These are phyloP conservation scores for Scutellaria minor DNA, from an alignment of 257 asterid species.

Conservation along the genomic window DNA sequence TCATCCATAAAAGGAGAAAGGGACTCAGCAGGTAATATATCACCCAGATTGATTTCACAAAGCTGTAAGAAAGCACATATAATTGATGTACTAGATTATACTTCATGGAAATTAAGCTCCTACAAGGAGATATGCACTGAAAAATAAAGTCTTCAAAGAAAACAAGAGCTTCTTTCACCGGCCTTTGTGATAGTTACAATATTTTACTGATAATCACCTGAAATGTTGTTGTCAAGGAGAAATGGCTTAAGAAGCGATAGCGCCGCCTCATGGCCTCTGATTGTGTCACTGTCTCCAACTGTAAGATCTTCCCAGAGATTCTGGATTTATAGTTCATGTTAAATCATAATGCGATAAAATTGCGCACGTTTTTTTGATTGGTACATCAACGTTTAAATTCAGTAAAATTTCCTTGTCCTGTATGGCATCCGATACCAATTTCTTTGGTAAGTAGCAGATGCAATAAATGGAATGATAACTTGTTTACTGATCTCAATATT, in stretches of 20 bases:
- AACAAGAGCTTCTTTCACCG: conserved; percentile 23
- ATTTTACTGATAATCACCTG: conserved; percentile 56
- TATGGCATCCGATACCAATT: neutral
- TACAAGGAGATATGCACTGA: neutral
- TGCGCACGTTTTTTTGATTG: neutral
- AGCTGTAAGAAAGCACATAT: conserved; percentile 53
- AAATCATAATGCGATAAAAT: conserved; percentile 29
- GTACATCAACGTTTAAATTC: neutral
- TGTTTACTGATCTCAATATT: neutral
- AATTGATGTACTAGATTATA: conserved; percentile 18
- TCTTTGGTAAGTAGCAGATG: conserved; percentile 15
- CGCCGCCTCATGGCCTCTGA: conserved; percentile 90
- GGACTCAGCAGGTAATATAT: conserved; percentile 67
- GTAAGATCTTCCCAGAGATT: conserved; percentile 80
- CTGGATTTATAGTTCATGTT: conserved; percentile 53
- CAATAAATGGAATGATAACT: neutral
- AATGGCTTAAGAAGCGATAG: conserved; percentile 92
- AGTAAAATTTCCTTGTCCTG: neutral
- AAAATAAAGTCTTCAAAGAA: conserved; percentile 10
- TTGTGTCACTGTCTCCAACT: conserved; percentile 83
- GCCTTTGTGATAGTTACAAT: neutral
- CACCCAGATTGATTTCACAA: conserved; percentile 82
- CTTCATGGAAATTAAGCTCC: conserved; percentile 26
- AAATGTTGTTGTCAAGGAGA: conserved; percentile 87
- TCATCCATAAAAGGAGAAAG: conserved; percentile 91